Base-by-base conservation (phyloP, 2,329 filamentous ascomycete species). In the Polychaeton citri region DNA sequence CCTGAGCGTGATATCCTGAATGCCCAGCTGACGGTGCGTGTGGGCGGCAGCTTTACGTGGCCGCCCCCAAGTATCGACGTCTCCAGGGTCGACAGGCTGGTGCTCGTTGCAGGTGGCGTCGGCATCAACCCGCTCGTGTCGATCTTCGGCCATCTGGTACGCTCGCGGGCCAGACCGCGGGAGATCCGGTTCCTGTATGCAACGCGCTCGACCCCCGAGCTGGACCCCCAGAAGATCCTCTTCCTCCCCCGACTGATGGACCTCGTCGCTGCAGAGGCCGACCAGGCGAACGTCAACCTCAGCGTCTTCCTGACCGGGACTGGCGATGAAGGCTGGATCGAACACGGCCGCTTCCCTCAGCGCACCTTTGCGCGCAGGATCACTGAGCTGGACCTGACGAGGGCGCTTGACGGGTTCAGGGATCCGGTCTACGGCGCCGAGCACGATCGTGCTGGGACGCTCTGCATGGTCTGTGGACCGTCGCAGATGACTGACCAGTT, bases 41-140 rank as follows among this genome's bases (percentile, higher is more conserved):
- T 90, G 2, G 86, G 86, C 1, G 86, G 86, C 0, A 78, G 74
- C 46, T 94, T 94, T 50, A 69, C 79, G 3, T 93, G 78, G 65
- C 86, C 86, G 0, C 82, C 81, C 0, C 61, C 64, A 0, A 56
- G 58, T 15, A 42, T 70, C 15, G 58, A 68, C 33, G 41, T 56
- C 3, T 49, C 53, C 3, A 45, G 54, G 4, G 63, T 80, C 30
- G 64, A 66, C 30, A 74, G 71, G 36, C 66, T 80, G 4, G 71
- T 93, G 3, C 77, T 93, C 42, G 66, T 92, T 10, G 84, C 83
- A 0, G 84, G 83, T 1, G 85, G 84, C 1, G 77, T 92, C 16
- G 84, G 85, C 0, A 78, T 92, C 38, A 92, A 92, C 48, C 83
- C 83, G 1, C 61, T 88, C 4, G 71, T 85, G 38, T 83, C 81